Conservation (phyloP, 2,329 filamentous ascomycete species). For the Botrytis byssoidea region DNA sequence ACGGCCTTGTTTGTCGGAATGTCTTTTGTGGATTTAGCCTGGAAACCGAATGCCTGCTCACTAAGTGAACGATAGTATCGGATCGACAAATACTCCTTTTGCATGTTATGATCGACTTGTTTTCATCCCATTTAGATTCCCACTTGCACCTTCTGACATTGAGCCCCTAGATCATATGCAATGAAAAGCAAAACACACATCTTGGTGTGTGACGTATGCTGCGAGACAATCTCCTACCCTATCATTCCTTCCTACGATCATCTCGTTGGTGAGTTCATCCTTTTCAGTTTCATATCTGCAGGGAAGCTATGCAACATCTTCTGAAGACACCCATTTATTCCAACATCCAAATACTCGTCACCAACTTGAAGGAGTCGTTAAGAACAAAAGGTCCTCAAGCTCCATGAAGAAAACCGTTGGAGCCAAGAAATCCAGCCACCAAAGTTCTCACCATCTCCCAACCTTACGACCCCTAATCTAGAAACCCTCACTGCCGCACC, state of each 20-base stretch:
- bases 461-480: neutral
- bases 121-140: neutral
- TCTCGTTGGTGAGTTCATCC: neutral
- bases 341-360: neutral
- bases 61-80: neutral
- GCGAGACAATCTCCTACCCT: too few relatives aligned
- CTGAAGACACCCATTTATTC: neutral
- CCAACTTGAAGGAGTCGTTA: neutral
- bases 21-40: neutral
- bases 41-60: neutral
- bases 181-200: neutral
- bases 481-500: neutral
- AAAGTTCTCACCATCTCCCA: neutral
- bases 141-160: neutral
- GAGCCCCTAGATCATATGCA: neutral
- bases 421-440: neutral
- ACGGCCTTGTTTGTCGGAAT: neutral
- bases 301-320: neutral
- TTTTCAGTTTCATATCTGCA: neutral
- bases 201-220: neutral
- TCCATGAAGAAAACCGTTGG: constrained; percentile 3
- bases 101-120: neutral
- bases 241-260: neutral
- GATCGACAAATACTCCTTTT: neutral
- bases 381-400: neutral